These are phyloP conservation scores for Hericium erinaceus DNA, from an alignment of 768 basidiomycete genomes.

Conservation along the genomic window DNA sequence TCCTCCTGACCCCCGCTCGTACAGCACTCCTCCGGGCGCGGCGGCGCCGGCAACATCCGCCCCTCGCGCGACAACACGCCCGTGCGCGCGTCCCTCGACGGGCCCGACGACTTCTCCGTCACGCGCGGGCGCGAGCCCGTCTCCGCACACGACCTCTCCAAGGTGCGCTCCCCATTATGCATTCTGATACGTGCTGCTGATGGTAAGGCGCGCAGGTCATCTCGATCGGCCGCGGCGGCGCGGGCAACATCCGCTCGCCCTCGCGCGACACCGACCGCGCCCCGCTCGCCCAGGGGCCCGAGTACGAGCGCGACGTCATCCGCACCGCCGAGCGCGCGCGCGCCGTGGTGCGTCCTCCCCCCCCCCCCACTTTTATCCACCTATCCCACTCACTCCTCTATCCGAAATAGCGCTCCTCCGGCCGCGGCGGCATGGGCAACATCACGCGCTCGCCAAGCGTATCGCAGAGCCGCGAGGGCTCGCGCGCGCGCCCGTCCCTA, in stretches of 20 bases:
- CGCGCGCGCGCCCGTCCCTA: slow-evolving; percentile 26
- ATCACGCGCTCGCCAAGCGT: slow-evolving; percentile 21
- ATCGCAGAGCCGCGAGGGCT: slow-evolving; percentile 33
- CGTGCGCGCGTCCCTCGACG: slow-evolving; percentile 26
- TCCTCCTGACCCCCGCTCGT: no score
- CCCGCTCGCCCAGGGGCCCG: slow-evolving; percentile 13
- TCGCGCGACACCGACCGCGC: slow-evolving; percentile 39
- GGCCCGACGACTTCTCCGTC: slow-evolving; percentile 45
- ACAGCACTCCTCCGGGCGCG: slow-evolving; percentile 54
- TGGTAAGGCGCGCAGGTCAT: slow-evolving; percentile 23
- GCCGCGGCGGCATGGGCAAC: slow-evolving; percentile 61
- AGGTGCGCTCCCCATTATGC: slow-evolving; percentile 21
- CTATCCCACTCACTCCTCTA: slow-evolving; percentile 14
- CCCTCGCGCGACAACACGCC: slow-evolving; percentile 28
- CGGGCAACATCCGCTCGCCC: slow-evolving; percentile 77
- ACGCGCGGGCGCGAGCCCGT: slow-evolving; percentile 55
- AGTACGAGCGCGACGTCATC: slow-evolving; percentile 19
- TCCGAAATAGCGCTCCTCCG: slow-evolving; percentile 40
- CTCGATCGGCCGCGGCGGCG: slow-evolving; percentile 72
- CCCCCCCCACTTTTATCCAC: slow-evolving; percentile 13
- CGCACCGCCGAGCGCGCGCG: slow-evolving; percentile 11
- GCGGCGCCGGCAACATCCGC: slow-evolving; percentile 62
- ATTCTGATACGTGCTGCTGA: background rate
- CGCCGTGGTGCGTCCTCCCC: slow-evolving; percentile 12
- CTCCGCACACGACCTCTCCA: slow-evolving; percentile 22